Evolutionary conservation across 371 early-diverging fungal genomes (phyloP).

Genomic region (Apophysomyces variabilis): DNA sequence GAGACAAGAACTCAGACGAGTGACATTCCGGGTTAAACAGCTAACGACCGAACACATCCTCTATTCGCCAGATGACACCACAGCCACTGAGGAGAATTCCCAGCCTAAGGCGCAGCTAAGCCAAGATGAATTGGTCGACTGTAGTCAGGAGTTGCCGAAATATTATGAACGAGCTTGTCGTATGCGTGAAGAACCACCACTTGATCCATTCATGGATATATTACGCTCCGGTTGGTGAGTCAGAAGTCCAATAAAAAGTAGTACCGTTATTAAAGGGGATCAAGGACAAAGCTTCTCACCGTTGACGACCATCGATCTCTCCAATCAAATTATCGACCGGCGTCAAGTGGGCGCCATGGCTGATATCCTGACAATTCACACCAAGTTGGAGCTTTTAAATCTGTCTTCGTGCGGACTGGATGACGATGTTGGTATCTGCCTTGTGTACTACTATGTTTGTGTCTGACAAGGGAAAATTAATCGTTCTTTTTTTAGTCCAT

Average conservation of each 20-base stretch:
- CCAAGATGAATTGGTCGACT: conserved; percentile 5
- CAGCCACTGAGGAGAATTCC: background rate
- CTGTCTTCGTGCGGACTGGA: conserved; percentile 42
- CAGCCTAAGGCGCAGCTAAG: background rate
- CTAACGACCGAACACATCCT: conserved; percentile 38
- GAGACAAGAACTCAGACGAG: conserved; percentile 46
- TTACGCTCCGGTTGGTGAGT: conserved; percentile 36
- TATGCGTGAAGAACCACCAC: conserved; percentile 35
- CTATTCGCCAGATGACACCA: conserved; percentile 8
- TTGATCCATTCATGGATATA: conserved; percentile 34
- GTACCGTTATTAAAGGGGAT: background rate
- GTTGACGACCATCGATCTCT: conserved; percentile 50
- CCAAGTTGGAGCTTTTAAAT: conserved; percentile 31
- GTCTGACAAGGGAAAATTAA: conserved; percentile 10
- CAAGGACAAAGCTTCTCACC: conserved; percentile 23
- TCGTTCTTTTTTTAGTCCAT: conserved; percentile 32
- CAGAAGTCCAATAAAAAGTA: background rate
- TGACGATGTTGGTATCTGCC: conserved; percentile 32
- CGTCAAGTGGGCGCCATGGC: conserved; percentile 59
- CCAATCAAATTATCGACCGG: conserved; percentile 43
- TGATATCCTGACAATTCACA: conserved; percentile 47
- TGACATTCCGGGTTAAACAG: conserved; percentile 43
- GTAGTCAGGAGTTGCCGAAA: conserved; percentile 24
- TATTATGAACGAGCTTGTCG: conserved; percentile 52
- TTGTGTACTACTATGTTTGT: background rate